phyloP scores from a whole-genome alignment of 2,329 filamentous ascomycete species.

The Curvularia eragrostidis region DNA sequence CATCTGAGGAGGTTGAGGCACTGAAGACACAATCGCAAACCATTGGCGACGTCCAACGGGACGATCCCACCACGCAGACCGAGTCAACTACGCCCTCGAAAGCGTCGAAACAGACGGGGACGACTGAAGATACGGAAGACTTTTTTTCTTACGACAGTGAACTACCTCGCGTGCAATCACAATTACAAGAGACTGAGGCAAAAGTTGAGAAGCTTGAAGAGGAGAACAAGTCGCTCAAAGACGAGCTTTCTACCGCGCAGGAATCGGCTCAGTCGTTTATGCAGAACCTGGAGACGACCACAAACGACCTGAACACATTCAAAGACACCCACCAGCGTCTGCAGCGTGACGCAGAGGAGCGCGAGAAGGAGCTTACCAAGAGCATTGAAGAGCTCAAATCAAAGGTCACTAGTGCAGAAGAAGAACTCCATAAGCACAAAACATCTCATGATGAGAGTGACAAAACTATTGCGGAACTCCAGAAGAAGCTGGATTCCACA shows the following conservation, averaged over 20 bases:
- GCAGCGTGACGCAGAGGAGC: slow-evolving; percentile 42
- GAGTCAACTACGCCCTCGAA: slow-evolving; percentile 38
- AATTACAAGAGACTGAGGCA: slow-evolving; percentile 71
- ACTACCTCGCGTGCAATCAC: slow-evolving; percentile 77
- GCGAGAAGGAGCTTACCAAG: slow-evolving; percentile 38
- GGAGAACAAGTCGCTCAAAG: slow-evolving; percentile 71
- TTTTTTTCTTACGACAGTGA: slow-evolving; percentile 95
- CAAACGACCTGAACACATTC: slow-evolving; percentile 65
- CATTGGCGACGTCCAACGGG: slow-evolving; percentile 26
- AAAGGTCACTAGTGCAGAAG: slow-evolving; percentile 49
- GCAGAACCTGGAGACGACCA: slow-evolving; percentile 70
- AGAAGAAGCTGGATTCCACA: slow-evolving; percentile 37
- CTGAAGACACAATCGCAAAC: slow-evolving; percentile 51
- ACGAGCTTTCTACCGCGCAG: slow-evolving; percentile 73
- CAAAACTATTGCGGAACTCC: slow-evolving; percentile 50
- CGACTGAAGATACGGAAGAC: slow-evolving; percentile 64
- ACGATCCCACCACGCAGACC: slow-evolving; percentile 37
- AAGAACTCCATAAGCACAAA: slow-evolving; percentile 55
- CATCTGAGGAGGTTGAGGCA: slow-evolving; percentile 68
- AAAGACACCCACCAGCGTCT: slow-evolving; percentile 59
- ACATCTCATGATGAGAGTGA: slow-evolving; percentile 50
- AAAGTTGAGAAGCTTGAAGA: slow-evolving; percentile 74
- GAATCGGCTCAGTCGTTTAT: slow-evolving; percentile 63
- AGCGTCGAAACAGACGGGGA: slow-evolving; percentile 34
- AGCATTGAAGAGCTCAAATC: slow-evolving; percentile 39